Evolutionary conservation across 139 green algal genomes (phyloP).

Genomic region (Tetradesmus lagerheimii): DNA sequence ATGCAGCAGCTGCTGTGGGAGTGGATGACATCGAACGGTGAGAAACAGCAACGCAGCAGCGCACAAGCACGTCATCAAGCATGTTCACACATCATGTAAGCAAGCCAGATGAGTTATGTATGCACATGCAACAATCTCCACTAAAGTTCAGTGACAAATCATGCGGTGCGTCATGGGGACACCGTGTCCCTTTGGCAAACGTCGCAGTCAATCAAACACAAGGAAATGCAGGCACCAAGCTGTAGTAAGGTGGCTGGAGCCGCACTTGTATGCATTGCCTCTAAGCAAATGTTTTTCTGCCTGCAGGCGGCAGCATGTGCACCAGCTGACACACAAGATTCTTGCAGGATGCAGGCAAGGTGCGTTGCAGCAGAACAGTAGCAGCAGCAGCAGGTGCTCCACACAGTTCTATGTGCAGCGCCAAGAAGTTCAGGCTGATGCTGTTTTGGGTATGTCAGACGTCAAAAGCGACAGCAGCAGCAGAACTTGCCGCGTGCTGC

Average conservation of each 20-base stretch:
- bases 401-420: too few species aligned
- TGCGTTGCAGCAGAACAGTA: neutral
- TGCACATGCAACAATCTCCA: too few species aligned
- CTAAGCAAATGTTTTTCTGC: neutral
- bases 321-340: slow-evolving; percentile 44
- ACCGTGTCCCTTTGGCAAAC: too few species aligned
- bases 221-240: too few species aligned
- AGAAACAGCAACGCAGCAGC: neutral
- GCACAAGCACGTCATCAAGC: neutral
- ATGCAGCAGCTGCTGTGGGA: slow-evolving; percentile 3
- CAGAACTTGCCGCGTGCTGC: too few species aligned
- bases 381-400: neutral
- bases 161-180: too few species aligned
- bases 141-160: too few species aligned
- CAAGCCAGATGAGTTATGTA: neutral
- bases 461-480: neutral
- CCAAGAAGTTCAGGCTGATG: too few species aligned
- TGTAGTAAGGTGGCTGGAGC: too few species aligned
- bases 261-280: neutral
- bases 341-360: slow-evolving; percentile 33
- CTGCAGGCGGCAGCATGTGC: slow-evolving; percentile 45
- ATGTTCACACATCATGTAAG: neutral
- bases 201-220: too few species aligned
- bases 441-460: too few species aligned
- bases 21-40: slow-evolving; percentile 9